Conservation (phyloP, 768 basidiomycete genomes). For the Podaxis pistillaris region DNA sequence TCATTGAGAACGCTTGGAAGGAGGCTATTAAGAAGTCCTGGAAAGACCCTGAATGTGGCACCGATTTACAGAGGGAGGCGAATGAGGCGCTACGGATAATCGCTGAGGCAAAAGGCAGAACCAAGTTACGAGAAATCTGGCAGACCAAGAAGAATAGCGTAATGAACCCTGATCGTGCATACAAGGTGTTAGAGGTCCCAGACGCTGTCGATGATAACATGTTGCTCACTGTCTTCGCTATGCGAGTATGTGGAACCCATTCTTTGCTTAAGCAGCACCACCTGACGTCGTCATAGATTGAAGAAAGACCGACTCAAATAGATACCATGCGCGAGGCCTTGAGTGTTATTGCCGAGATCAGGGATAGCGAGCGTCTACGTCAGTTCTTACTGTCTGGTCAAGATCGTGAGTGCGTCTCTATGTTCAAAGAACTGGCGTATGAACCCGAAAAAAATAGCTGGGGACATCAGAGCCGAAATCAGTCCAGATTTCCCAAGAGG, state of each 20-base stretch:
- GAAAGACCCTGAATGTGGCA: constrained; percentile 52
- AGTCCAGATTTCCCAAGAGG: constrained; percentile 78
- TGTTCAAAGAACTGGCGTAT: not conserved
- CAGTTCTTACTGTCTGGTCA: constrained; percentile 62
- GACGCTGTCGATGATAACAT: constrained; percentile 75
- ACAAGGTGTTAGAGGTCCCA: constrained; percentile 66
- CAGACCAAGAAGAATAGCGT: constrained; percentile 48
- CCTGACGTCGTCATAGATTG: constrained; percentile 43
- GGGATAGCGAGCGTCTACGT: constrained; percentile 70
- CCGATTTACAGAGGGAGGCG: constrained; percentile 47
- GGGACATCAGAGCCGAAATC: constrained; percentile 52
- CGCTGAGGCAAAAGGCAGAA: constrained; percentile 61
- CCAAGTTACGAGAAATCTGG: constrained; percentile 47
- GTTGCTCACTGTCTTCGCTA: constrained; percentile 66
- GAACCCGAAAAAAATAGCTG: constrained; percentile 46
- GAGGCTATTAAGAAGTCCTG: constrained; percentile 51
- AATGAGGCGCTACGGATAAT: constrained; percentile 70
- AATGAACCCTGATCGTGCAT: constrained; percentile 74
- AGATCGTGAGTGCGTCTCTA: constrained; percentile 63
- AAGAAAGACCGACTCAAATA: constrained; percentile 64
- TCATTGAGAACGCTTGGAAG: constrained; percentile 71
- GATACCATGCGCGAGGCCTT: constrained; percentile 76
- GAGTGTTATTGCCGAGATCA: constrained; percentile 67
- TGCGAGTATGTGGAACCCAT: constrained; percentile 51
- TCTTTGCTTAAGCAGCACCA: not conserved